A percentile compares a stretch with the other conserved stretches of the same genome.
Evolutionary conservation across 2,329 filamentous ascomycete genomes (phyloP).

Genomic region (Claviceps sp.): DNA sequence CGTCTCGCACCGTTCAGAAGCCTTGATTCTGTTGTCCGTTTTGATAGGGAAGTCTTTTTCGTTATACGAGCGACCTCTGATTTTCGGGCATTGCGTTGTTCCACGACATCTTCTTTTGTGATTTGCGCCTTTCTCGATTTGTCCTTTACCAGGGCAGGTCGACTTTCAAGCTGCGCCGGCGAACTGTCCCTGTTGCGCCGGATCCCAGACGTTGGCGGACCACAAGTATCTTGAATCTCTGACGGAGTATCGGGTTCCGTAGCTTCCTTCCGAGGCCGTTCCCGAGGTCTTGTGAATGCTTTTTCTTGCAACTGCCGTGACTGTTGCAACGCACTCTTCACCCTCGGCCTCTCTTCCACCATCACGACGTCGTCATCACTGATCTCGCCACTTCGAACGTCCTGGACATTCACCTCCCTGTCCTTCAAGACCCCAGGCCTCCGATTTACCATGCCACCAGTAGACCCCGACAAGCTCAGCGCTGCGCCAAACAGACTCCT

Average conservation of each 20-base stretch:
- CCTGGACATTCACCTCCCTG: conserved; percentile 8
- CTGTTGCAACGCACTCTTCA: not conserved
- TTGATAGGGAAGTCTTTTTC: not conserved
- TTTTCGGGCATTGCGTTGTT: not conserved
- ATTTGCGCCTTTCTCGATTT: not conserved
- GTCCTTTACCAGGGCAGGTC: too few species aligned
- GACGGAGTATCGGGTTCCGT: not conserved
- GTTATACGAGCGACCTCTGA: not conserved
- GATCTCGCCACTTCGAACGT: not conserved
- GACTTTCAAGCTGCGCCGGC: not conserved
- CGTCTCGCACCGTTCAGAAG: not conserved
- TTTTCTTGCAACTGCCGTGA: not conserved
- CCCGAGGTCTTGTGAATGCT: not conserved
- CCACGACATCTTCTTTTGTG: not conserved
- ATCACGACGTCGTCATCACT: conserved; percentile 7
- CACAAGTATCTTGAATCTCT: not conserved
- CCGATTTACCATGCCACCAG: conserved; percentile 7
- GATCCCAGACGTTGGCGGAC: not conserved
- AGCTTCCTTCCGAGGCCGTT: not conserved
- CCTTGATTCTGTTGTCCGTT: not conserved
- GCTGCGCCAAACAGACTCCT: conserved; percentile 22
- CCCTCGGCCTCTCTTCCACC: conserved; percentile 1
- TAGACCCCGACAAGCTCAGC: conserved; percentile 16
- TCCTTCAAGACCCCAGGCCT: conserved; percentile 11
- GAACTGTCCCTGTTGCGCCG: not conserved